Base-by-base conservation (phyloP, 306 rosid species). In the Vachellia pachyceras region DNA sequence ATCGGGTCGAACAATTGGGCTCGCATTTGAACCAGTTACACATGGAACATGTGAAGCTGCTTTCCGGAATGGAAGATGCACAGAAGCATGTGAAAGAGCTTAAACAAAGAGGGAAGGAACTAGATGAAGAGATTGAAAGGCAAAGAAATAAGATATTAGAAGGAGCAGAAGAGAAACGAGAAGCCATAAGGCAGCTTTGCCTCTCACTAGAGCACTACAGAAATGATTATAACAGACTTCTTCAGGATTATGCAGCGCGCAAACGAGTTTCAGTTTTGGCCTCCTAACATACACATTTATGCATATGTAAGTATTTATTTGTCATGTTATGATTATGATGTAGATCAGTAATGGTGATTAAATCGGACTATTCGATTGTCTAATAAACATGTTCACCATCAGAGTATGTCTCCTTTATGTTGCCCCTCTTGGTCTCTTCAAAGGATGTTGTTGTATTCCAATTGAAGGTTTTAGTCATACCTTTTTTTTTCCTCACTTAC, bases 31-130 rank as follows among this genome's bases (percentile, higher is more conserved):
- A 41, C 73, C 50, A 68, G 50, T 39, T 68, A 68, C 73, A 68
- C 50, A n/a, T 68, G 73, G 73, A 68, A 41, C 73, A 68, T 40
- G 50, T 68, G 73, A 68, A 68, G 73, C 50, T 68, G 13, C n/a
- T 68, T 3, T 23, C 49, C 9, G 73, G 18, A n/a, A 68, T 40
- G 50, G 73, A 40, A 20, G 33, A 40, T 11, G 79, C 85, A 0
- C 67, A 54, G 11, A 90, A 78, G 84, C 79, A 65, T 77, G 88
- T 76, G 81, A 85, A 84, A 78, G 92, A 89, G 72, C 50, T 29
- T 13, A 64, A 64, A 35, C 10, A 12, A 15, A 64, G 69, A 64
- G 42, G n/a, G 0, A 64, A 64, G 40, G 22, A 64, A 35, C 42
- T 68, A 12, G 73, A 40, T 9, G 49, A 68, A 68, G 73, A 68